These are phyloP conservation scores for Penicillium brasilianum DNA, from an alignment of 2,329 filamentous ascomycete species.

Conservation along the genomic window DNA sequence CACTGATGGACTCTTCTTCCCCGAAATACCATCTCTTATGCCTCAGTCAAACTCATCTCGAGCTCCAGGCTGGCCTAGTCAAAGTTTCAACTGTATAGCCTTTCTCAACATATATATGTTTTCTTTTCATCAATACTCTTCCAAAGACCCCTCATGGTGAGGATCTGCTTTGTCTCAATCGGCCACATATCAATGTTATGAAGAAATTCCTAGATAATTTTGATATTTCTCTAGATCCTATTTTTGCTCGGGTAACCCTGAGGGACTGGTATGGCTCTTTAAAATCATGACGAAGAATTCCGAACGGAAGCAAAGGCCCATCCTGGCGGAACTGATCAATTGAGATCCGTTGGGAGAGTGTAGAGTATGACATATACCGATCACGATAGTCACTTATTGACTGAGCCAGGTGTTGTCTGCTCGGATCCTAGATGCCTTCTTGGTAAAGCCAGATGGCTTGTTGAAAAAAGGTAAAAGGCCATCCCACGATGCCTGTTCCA, in stretches of 20 bases:
- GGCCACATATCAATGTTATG: neutral
- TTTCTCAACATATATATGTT: neutral
- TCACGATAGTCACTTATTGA: neutral
- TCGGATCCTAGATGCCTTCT: neutral
- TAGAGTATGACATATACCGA: neutral
- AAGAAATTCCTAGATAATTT: neutral
- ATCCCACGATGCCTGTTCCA: neutral
- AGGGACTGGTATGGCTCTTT: neutral
- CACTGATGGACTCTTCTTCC: neutral
- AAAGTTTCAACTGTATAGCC: neutral
- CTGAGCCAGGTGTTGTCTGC: neutral
- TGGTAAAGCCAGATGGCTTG: neutral
- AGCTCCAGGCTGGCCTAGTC: neutral
- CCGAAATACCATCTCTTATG: neutral
- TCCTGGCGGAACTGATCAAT: slow-evolving; percentile 41
- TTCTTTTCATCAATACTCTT: neutral
- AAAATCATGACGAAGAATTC: slow-evolving; percentile 16
- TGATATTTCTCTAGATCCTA: neutral
- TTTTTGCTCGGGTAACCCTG: neutral
- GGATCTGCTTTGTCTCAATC: neutral
- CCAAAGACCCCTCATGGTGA: neutral
- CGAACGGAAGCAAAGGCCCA: slow-evolving; percentile 51
- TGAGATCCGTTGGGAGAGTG: slow-evolving; percentile 19
- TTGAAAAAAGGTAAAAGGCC: neutral
- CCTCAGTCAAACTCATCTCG: neutral